These are phyloP conservation scores for Reutealis trisperma DNA, from an alignment of 345 rosid species.

Conservation along the genomic window DNA sequence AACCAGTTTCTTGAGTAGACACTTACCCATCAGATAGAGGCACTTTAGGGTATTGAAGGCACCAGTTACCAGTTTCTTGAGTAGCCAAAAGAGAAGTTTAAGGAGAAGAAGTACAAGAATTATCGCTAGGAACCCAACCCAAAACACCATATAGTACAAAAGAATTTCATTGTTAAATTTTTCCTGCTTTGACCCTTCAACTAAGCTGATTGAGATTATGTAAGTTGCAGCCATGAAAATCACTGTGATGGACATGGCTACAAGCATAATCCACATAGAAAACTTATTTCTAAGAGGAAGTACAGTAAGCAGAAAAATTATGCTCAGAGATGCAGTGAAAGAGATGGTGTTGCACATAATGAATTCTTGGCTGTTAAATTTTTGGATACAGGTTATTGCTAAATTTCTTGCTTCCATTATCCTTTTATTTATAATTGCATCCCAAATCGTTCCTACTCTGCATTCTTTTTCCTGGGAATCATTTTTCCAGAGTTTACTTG, in stretches of 20 bases:
- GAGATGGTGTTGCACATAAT: constrained; percentile 3
- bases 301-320: constrained; percentile 9
- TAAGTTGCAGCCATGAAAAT: neutral
- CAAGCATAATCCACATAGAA: neutral
- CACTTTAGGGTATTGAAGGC: neutral
- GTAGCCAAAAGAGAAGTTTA: neutral
- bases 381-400: neutral
- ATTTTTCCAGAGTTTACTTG: neutral
- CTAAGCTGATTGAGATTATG: neutral
- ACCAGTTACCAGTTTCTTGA: neutral
- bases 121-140: neutral
- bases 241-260: neutral
- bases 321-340: constrained; percentile 6
- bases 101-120: neutral
- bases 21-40: neutral
- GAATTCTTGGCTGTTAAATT: neutral
- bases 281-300: constrained; percentile 1
- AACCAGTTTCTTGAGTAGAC: neutral
- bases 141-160: neutral
- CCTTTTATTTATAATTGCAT: neutral
- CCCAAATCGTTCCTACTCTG: neutral
- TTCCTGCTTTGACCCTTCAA: neutral
- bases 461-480: neutral
- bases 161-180: neutral
- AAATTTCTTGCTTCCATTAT: neutral